Evolutionary conservation across 2,329 filamentous ascomycete genomes (phyloP).

Genomic region (Gnomoniopsis sp.): DNA sequence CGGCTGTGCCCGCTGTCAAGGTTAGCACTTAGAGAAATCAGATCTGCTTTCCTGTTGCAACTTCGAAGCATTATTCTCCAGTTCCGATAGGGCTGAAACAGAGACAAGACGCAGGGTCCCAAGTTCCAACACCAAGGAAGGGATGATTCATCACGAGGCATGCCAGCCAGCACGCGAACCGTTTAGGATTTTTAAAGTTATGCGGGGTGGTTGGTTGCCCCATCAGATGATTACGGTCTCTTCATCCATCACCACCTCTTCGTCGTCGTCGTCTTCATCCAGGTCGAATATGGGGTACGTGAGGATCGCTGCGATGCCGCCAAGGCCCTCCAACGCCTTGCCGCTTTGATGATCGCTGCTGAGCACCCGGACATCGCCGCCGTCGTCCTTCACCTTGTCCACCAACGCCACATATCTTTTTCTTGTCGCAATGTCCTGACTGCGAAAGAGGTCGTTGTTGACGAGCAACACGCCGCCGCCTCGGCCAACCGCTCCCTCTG

Average conservation of each 20-base stretch:
- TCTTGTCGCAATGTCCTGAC: conserved; percentile 71
- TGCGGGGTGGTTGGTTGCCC: neutral
- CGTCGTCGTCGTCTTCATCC: conserved; percentile 62
- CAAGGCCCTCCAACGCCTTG: conserved; percentile 75
- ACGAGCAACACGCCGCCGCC: conserved; percentile 84
- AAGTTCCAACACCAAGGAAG: neutral
- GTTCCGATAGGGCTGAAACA: neutral
- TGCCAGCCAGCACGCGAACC: no score
- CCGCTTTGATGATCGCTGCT: conserved; percentile 96
- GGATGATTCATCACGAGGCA: no score
- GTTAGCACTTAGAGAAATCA: neutral
- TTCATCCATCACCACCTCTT: conserved; percentile 26
- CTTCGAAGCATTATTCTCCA: neutral
- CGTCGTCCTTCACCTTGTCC: conserved; percentile 81
- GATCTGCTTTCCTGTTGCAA: neutral
- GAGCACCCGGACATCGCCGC: conserved; percentile 83
- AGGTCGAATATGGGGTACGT: conserved; percentile 84
- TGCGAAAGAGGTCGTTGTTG: conserved; percentile 83
- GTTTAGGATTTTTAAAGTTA: no score
- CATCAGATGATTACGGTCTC: conserved; percentile 26
- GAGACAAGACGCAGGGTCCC: neutral
- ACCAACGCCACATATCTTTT: conserved; percentile 82
- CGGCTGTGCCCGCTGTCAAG: no score
- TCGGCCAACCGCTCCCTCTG: conserved; percentile 81
- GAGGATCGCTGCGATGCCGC: conserved; percentile 83